Evolutionary conservation across 768 basidiomycete genomes (phyloP).

Genomic region (Lentinula detonsa): DNA sequence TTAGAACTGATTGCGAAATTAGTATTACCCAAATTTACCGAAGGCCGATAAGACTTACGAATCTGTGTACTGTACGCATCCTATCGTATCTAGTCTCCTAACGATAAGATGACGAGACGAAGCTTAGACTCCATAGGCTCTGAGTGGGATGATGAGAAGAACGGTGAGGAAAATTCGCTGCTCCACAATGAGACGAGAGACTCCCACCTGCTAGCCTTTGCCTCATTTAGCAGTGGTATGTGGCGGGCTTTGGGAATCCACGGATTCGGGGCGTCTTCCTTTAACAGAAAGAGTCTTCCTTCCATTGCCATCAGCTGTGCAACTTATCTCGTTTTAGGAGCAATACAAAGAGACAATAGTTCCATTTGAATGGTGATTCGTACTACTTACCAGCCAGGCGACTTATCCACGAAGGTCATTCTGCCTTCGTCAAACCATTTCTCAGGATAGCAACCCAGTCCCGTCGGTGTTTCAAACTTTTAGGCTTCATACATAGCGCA

Average conservation of each 20-base stretch:
- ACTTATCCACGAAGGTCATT: too few species aligned
- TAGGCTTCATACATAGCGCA: neutral
- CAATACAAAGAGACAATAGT: too few species aligned
- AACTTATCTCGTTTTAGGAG: too few species aligned
- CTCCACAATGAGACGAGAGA: neutral
- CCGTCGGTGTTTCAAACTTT: neutral
- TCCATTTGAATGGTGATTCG: too few species aligned
- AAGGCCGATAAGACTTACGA: neutral
- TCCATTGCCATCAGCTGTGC: too few species aligned
- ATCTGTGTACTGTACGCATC: neutral
- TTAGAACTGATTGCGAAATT: neutral
- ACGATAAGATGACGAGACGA: too few species aligned
- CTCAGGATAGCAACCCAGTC: too few species aligned
- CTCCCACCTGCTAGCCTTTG: neutral
- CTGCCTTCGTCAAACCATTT: too few species aligned
- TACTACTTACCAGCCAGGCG: too few species aligned
- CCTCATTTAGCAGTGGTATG: neutral
- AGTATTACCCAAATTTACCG: neutral
- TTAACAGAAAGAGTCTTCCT: neutral
- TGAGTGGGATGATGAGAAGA: neutral
- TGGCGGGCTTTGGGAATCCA: neutral
- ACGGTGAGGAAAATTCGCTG: neutral
- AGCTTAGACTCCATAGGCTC: too few species aligned
- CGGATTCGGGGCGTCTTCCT: neutral
- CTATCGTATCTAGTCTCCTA: too few species aligned